Percentiles rank a stretch among this genome's conserved stretches.
Conservation (phyloP, 257 asterid genomes). For the Capsicum baccatum region DNA sequence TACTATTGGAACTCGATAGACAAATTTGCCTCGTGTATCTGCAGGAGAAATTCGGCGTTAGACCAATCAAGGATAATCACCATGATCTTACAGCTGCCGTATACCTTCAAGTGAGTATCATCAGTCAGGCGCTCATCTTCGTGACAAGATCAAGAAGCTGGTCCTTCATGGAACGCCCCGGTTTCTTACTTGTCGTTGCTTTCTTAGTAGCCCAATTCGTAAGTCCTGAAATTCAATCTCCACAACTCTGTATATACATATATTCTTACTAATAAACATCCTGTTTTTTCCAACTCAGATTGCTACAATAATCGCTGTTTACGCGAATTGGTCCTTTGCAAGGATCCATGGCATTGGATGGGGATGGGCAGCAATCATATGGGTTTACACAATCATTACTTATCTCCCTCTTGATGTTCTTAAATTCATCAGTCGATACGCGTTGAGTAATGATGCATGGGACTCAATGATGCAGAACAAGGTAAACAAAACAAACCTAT, state of each 20-base stretch:
- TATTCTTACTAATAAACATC: not conserved
- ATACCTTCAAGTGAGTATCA: constrained; percentile 83
- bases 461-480: constrained; percentile 51
- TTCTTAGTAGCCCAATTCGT: constrained; percentile 76
- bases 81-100: constrained; percentile 68
- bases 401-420: constrained; percentile 76
- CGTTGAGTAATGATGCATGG: constrained; percentile 59
- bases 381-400: constrained; percentile 71
- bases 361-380: constrained; percentile 81
- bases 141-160: constrained; percentile 82
- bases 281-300: constrained; percentile 38
- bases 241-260: not conserved
- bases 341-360: constrained; percentile 74
- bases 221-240: constrained; percentile 32
- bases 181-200: constrained; percentile 56
- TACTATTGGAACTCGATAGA: not conserved
- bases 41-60: constrained; percentile 49
- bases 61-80: constrained; percentile 41
- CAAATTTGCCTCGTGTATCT: not conserved
- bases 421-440: constrained; percentile 60
- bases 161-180: constrained; percentile 81
- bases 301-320: constrained; percentile 72
- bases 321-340: constrained; percentile 71
- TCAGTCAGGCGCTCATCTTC: constrained; percentile 84
- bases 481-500: constrained; percentile 35